Evolutionary conservation across 306 rosid genomes (phyloP).

Genomic region (Astragalus glycyphyllos): DNA sequence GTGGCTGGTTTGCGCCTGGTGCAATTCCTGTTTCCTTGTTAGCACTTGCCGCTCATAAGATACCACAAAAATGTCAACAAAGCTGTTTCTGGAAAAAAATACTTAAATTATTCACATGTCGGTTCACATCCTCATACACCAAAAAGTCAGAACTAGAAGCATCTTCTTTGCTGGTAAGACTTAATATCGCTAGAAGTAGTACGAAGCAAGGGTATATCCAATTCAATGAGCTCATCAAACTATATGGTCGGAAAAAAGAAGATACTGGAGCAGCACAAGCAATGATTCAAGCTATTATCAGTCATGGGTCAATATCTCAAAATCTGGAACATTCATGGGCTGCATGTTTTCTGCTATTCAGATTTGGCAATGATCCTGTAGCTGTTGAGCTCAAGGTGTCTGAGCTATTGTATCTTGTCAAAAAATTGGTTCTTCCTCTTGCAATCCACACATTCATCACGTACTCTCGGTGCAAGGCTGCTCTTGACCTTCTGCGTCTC

Average conservation of each 20-base stretch:
- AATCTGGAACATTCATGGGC: constrained; percentile 82
- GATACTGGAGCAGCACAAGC: constrained; percentile 67
- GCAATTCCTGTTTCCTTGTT: constrained; percentile 71
- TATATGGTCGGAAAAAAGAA: constrained; percentile 72
- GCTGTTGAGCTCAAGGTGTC: constrained; percentile 75
- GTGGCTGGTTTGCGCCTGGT: constrained; percentile 89
- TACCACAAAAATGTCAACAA: constrained; percentile 60
- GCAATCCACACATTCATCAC: constrained; percentile 77
- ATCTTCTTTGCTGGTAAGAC: constrained; percentile 78
- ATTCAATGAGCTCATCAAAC: constrained; percentile 68
- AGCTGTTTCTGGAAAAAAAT: constrained; percentile 62
- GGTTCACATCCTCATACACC: constrained; percentile 63
- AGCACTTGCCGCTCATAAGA: constrained; percentile 73
- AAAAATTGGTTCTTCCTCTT: constrained; percentile 74
- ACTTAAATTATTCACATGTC: constrained; percentile 63
- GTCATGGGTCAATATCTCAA: constrained; percentile 63
- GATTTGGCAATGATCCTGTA: constrained; percentile 71
- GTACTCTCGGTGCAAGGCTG: constrained; percentile 77
- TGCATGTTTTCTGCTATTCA: constrained; percentile 80
- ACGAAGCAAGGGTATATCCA: constrained; percentile 68
- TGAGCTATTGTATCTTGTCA: constrained; percentile 67
- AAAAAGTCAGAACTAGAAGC: constrained; percentile 85
- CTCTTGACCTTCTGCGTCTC: constrained; percentile 76
- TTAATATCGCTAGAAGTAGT: constrained; percentile 73
- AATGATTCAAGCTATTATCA: constrained; percentile 77